Conservation (phyloP, 2,329 filamentous ascomycete species). For the Parastagonospora avenae region DNA sequence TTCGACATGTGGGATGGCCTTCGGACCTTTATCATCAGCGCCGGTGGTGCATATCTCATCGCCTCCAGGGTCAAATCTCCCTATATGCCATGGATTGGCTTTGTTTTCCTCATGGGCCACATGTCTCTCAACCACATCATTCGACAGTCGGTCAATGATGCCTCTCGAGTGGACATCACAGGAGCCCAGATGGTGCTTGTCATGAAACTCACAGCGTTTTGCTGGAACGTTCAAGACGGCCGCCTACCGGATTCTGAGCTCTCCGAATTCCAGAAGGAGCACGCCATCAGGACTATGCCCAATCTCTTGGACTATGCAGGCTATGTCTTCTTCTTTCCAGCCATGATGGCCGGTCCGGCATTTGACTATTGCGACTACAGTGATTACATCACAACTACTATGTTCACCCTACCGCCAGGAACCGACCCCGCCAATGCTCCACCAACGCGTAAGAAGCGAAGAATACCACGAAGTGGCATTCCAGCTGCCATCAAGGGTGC, state of each 20-base stretch:
- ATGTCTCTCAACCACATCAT: conserved; percentile 89
- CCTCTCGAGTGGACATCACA: conserved; percentile 80
- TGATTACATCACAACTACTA: conserved; percentile 88
- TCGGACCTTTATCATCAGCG: conserved; percentile 77
- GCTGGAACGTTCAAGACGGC: conserved; percentile 97
- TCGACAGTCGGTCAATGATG: conserved; percentile 72
- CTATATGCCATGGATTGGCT: conserved; percentile 97
- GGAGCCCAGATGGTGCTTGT: conserved; percentile 95
- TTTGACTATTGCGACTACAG: conserved; percentile 95
- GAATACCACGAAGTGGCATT: conserved; percentile 86
- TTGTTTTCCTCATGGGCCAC: conserved; percentile 92
- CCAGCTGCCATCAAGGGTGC: conserved; percentile 80
- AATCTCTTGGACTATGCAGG: conserved; percentile 79
- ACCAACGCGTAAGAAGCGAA: conserved; percentile 84
- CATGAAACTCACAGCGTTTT: conserved; percentile 96
- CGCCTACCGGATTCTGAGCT: conserved; percentile 77
- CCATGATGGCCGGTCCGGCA: conserved; percentile 84
- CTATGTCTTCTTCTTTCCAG: conserved; percentile 94
- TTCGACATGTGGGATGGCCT: conserved; percentile 91
- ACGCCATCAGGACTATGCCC: conserved; percentile 77
- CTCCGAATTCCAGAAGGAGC: conserved; percentile 84
- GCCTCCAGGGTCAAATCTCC: conserved; percentile 82
- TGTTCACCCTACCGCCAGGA: conserved; percentile 85
- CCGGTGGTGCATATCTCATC: conserved; percentile 80
- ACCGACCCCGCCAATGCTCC: conserved; percentile 86